Percentiles rank a stretch among this genome's conserved stretches.
Conservation (phyloP, 306 rosid species). For the Malus sylvestris region DNA sequence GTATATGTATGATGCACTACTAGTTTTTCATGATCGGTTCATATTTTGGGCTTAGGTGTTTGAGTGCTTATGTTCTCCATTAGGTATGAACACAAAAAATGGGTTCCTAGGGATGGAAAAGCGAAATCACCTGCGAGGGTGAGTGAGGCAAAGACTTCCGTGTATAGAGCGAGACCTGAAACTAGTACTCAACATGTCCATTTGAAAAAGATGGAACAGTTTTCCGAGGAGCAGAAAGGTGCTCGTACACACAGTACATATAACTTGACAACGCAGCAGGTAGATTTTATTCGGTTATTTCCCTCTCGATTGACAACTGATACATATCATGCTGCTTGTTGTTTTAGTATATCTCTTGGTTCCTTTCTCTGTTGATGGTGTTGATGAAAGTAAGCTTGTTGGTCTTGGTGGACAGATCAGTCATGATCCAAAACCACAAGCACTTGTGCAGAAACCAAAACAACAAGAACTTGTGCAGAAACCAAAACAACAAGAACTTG, state of each 20-base stretch:
- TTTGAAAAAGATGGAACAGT: constrained; percentile 34
- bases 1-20: not conserved
- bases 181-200: constrained; percentile 43
- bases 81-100: constrained; percentile 83
- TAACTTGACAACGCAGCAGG: constrained; percentile 2
- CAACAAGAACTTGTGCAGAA: not conserved
- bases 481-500: not conserved
- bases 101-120: constrained; percentile 68
- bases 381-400: not conserved
- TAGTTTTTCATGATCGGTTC: not conserved
- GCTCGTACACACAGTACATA: constrained; percentile 30
- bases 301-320: not conserved
- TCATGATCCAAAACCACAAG: constrained; percentile 1
- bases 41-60: constrained; percentile 11
- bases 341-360: not conserved
- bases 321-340: not conserved
- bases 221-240: constrained; percentile 45
- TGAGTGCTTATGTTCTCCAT: constrained; percentile 4
- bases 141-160: constrained; percentile 40
- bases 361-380: not conserved
- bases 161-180: constrained; percentile 43
- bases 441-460: not conserved
- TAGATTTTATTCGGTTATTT: not conserved
- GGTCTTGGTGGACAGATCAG: constrained; percentile 10
- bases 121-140: constrained; percentile 45